Evolutionary conservation across 2,329 filamentous ascomycete genomes (phyloP), one percentile per base, ranked within the genome.

Genomic region (Claviceps pusilla): DNA sequence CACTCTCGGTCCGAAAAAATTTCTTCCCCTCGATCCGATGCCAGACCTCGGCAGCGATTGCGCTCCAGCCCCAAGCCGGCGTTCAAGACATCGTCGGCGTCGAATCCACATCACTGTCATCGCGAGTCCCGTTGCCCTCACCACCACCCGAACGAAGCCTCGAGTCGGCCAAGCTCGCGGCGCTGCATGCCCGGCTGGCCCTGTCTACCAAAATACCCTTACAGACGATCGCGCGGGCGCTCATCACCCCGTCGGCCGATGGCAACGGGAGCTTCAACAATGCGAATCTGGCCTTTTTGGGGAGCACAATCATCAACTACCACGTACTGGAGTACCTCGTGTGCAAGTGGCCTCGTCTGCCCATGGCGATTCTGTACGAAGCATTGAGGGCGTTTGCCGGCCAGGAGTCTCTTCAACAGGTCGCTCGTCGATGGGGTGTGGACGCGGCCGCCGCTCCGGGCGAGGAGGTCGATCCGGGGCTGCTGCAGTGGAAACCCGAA

Each of bases 381-480:
- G 86, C 89, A 37, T 84, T 95, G 74, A 84, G 86, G 63, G 89
- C 87, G 49, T 97, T 89, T 67, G 78, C 84, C 49, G 93, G 93
- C 4, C 78, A 81, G 6, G 80, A 82, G 60, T 83, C 90, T 1
- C 76, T 97, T 49, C 74, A 83, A 52, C 75, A 82, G 24, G 78
- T 97, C 59, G 82, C 87, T 16, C 75, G 78, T 58, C 86, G 93
- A 71, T 98, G 93, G 93, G 93, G 93, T 71, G 82, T 97, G 16
- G 91, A 97, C 68, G 72, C 76, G 47, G 91, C 88, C n/a, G 87
- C 86, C 11, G 84, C 82, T 24, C 93, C 93, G 0, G 93, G 91
- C 51, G 81, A 81, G 56, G 91, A 97, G 71, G 90, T 97, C 54
- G 93, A 98, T 67, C 84, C 90, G 0, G 93, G 91, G 6, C 75